Evolutionary conservation across 371 early-diverging fungal genomes (phyloP), one percentile per base, ranked within the genome.

Genomic region (Apophysomyces ossiformis): DNA sequence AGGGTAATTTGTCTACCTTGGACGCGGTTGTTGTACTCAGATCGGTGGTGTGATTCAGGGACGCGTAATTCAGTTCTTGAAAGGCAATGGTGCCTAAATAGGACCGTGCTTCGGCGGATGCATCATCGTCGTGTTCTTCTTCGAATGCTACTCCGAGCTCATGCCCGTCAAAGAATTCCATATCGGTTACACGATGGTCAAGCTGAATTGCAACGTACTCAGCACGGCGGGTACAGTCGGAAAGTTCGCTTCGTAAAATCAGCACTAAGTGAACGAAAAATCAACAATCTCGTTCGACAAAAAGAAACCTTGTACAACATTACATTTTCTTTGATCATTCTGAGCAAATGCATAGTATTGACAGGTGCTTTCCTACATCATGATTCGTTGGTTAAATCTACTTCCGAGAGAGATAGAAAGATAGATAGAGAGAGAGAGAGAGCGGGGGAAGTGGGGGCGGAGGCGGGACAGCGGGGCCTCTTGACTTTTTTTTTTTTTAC

Each of bases 141-240:
- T 61, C 58, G 15, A 66, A 35, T 13, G 61, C 37, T 41, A 66
- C 21, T 18, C 57, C 67, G 5, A 66, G 44, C 18, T 66, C 67
- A 26, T 37, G 21, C 15, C 50, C 61, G 39, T 66, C 67, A 18
- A 66, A 57, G 9, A 60, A 56, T 54, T 66, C 67, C 47, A 61
- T 21, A 11, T 69, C 65, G 4, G 65, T 43, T 16, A 65, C 32
- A 41, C 32, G 26, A 47, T 41, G 37, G 15, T 41, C 61, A 13
- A 61, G 60, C 15, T 61, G 50, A 43, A 50, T 57, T 9, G 61
- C 37, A 44, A 60, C 47, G 18, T 46, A 66, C 47, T 50, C 61
- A 45, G 43, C 21, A 26, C 2, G 2, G 21, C 54, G 54, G 54
- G 54, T 21, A 50, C 7, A 50, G 38, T 37, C 26, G 32, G 39